Conservation (phyloP, 148 eudicot genomes). For the Camellia sinensis region DNA sequence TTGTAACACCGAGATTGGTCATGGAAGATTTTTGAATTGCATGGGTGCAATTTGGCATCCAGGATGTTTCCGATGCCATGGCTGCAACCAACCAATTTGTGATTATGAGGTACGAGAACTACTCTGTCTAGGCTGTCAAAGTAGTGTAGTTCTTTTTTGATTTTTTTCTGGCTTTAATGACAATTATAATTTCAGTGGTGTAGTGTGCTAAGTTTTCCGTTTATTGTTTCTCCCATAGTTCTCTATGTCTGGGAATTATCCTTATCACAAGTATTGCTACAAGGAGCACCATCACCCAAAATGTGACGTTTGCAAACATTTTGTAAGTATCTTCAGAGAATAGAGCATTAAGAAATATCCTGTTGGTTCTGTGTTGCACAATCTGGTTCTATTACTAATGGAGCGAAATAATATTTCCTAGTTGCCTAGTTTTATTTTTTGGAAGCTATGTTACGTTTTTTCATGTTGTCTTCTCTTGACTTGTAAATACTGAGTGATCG, state of each 20-base stretch:
- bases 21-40: constrained; percentile 73
- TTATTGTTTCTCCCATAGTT: constrained; percentile 37
- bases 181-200: not conserved
- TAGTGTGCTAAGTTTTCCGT: constrained; percentile 4
- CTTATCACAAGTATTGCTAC: constrained; percentile 79
- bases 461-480: not conserved
- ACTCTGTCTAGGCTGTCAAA: constrained; percentile 6
- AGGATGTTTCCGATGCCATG: constrained; percentile 76
- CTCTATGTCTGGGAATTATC: constrained; percentile 70
- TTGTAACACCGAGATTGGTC: constrained; percentile 70
- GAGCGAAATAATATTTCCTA: not conserved
- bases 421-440: not conserved
- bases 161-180: not conserved
- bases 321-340: constrained; percentile 46
- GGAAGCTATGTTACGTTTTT: not conserved
- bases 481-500: too few species aligned
- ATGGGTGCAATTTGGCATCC: constrained; percentile 91
- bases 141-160: constrained; percentile 2
- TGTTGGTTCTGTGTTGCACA: constrained; percentile 6
- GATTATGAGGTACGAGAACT: constrained; percentile 56
- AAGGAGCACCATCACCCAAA: constrained; percentile 84
- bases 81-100: constrained; percentile 66
- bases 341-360: not conserved
- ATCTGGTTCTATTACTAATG: not conserved
- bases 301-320: constrained; percentile 75